Evolutionary conservation across 2,329 filamentous ascomycete genomes (phyloP), one percentile per base, ranked within the genome.

Genomic region (Diaporthe velutina): DNA sequence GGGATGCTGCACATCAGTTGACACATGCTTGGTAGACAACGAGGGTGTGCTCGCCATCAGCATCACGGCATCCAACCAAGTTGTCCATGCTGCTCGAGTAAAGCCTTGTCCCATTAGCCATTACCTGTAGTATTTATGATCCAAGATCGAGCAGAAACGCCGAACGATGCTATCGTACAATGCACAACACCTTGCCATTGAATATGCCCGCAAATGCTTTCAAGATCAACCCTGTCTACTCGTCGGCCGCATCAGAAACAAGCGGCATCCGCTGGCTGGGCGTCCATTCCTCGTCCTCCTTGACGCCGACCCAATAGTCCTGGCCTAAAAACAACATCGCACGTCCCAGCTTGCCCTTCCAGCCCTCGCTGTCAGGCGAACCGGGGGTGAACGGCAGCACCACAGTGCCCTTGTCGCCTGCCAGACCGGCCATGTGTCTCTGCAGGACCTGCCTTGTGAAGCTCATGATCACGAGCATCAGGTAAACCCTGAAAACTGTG

Each of bases 381-480:
- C 90, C 91, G 42, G 86, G 84, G 0, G 90, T 89, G 83, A 98
- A 98, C 0, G 87, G 95, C 87, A 84, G 75, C 42, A 73, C 73
- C 40, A 57, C 73, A 40, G 73, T 77, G 74, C 17, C 75, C 76
- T 71, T 77, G 70, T 13, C 78, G 76, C 40, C 76, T 70, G 54
- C 77, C 71, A 45, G 70, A 70, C 84, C 83, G 70, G 90, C 88
- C 67, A 93, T 88, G 81, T 94, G 91, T 78, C 92, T 92, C 75
- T 94, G 90, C 67, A 98, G 85, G 19, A 94, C 93, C 81, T 93
- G 90, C 77, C 95, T 91, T 4, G 96, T 95, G 82, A 94, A 97
- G 9, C 94, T 92, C 84, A 98, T 92, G 82, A 98, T 91, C 71
- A 98, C 89, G 50, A 98, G 86, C 78, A 94, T 91, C 79, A 98